Evolutionary conservation across 495 filamentous ascomycete genomes (phyloP).

Genomic region (Talaromyces proteolyticus): DNA sequence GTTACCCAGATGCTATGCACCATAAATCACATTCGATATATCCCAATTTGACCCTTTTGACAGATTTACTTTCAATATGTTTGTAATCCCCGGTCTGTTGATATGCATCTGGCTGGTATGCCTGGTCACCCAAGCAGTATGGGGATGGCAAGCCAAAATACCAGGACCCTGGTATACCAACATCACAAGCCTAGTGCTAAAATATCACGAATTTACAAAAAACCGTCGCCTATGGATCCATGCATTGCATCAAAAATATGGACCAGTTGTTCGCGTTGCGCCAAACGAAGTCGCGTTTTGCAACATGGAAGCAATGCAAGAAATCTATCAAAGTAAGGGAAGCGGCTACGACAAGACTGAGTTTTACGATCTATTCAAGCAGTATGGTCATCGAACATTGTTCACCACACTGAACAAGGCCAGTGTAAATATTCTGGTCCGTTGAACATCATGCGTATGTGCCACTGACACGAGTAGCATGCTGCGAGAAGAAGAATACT

Average conservation of each 20-base stretch:
- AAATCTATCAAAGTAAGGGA: slow-evolving; percentile 59
- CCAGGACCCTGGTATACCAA: slow-evolving; percentile 49
- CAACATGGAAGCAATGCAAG: slow-evolving; percentile 49
- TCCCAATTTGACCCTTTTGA: too few relatives aligned
- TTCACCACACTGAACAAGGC: slow-evolving; percentile 54
- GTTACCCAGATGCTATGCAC: too few relatives aligned
- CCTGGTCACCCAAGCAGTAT: background rate
- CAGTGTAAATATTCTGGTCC: slow-evolving; percentile 26
- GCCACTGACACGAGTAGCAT: slow-evolving; percentile 39
- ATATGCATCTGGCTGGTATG: background rate
- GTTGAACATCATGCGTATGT: background rate
- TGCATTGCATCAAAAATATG: slow-evolving; percentile 31
- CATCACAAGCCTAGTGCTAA: slow-evolving; percentile 47
- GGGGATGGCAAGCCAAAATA: slow-evolving; percentile 17
- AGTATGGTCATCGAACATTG: slow-evolving; percentile 52
- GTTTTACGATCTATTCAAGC: slow-evolving; percentile 57
- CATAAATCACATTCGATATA: too few relatives aligned
- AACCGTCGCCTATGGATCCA: slow-evolving; percentile 49
- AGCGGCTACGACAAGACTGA: slow-evolving; percentile 66
- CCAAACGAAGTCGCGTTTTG: slow-evolving; percentile 55
- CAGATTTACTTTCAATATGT: background rate
- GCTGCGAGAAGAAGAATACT: slow-evolving; percentile 52
- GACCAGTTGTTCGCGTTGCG: slow-evolving; percentile 43
- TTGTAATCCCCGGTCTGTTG: background rate
- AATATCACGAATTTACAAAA: slow-evolving; percentile 51